Evolutionary conservation across 768 basidiomycete genomes (phyloP).

Genomic region (Pleurotus tuoliensis): DNA sequence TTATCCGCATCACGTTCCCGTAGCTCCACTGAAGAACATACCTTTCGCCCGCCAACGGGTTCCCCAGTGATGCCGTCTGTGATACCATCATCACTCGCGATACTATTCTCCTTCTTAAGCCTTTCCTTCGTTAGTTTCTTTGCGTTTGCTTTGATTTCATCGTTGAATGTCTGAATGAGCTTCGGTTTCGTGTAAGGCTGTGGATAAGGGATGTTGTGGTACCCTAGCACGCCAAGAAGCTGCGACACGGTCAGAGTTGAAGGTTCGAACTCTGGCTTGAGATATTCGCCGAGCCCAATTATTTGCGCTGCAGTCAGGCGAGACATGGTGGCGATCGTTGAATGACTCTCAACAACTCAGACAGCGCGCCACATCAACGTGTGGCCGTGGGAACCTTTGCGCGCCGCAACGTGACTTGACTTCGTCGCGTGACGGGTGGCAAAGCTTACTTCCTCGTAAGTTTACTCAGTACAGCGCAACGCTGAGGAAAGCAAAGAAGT

Average conservation of each 20-base stretch:
- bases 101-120: constrained; percentile 60
- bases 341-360: neutral
- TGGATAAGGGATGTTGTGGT: constrained; percentile 73
- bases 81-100: constrained; percentile 80
- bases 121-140: constrained; percentile 60
- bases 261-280: constrained; percentile 76
- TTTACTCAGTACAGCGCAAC: too few species aligned
- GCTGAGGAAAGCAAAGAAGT: too few species aligned
- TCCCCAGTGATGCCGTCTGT: constrained; percentile 79
- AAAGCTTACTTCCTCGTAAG: too few species aligned
- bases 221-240: constrained; percentile 70
- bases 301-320: constrained; percentile 76
- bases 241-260: constrained; percentile 74
- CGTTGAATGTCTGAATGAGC: constrained; percentile 73
- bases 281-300: constrained; percentile 71
- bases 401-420: too few species aligned
- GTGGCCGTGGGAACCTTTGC: too few species aligned
- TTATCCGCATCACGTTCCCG: neutral
- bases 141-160: constrained; percentile 63
- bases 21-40: constrained; percentile 16
- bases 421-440: too few species aligned
- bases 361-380: too few species aligned
- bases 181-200: constrained; percentile 74
- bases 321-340: constrained; percentile 50
- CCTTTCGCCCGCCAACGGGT: constrained; percentile 51